Base-by-base conservation (phyloP, 164 flowering plant genomes). In the Magnolia sinica region DNA sequence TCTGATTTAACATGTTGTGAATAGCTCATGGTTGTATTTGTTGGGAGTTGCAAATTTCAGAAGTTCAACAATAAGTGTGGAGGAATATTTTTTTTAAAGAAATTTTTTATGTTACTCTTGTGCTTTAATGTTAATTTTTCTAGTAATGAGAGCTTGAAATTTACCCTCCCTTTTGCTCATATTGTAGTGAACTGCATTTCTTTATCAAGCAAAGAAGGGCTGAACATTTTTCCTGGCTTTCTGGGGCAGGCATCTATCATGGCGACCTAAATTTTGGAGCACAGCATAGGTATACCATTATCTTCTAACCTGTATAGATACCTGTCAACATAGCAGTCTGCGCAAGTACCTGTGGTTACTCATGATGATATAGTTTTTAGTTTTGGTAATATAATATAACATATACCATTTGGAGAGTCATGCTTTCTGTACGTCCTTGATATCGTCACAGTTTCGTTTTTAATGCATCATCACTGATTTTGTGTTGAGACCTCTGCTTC, bases 191-290 rank as follows among this genome's bases (percentile, higher is more conserved):
- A 82, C 85, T 96, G 73, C 96, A 90, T 85, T 92, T 96, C 87
- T 96, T 86, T 83, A 96, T 96, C 80, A 92, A 92, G 87, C 98
- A 96, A 86, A 87, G 96, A 81, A 90, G 99, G 83, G 98, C 99
- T 74, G 83, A 85, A 45, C 95, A 96, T 89, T 96, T 94, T 86
- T 96, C 99, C 13, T 96, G 99, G 99, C 97, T 96, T 80, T 96
- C 99, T 83, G 99, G 99, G 82, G 97, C 97, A 73, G 99, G 99
- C 37, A 91, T 96, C 74, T 96, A 96, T 82, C 97, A 94, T 70
- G 99, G 99, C 75, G 94, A 88, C 81, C 86, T 96, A 78, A 92
- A 96, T 81, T 96, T 96, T 86, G 97, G 96, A 79, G 91, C 93
- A 74, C 92, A 87, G 64, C 96, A 85, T 78, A 94, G 99, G 99